Conservation (phyloP, 148 eudicot genomes). For the Agrostemma githago region DNA sequence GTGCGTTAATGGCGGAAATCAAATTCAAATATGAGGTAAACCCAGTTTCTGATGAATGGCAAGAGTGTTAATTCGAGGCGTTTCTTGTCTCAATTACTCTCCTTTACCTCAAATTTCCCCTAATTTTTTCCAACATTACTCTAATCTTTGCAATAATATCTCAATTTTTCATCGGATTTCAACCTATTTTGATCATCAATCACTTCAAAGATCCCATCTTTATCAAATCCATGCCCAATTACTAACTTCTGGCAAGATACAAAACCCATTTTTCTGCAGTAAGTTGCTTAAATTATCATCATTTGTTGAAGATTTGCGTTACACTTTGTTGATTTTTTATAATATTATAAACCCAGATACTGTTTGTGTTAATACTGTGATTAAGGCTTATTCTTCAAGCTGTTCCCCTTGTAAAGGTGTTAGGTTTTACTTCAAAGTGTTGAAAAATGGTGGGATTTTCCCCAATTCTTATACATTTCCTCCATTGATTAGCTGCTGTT, state of each 20-base stretch:
- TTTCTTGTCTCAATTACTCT: constrained; percentile 25
- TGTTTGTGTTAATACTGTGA: constrained; percentile 58
- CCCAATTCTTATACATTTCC: constrained; percentile 69
- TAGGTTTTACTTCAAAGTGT: constrained; percentile 48
- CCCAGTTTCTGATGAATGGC: constrained; percentile 49
- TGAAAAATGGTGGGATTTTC: constrained; percentile 39
- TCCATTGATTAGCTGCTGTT: constrained; percentile 59
- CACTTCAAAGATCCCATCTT: constrained; percentile 33
- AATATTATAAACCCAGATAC: constrained; percentile 36
- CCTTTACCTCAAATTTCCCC: constrained; percentile 19
- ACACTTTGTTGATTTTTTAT: constrained; percentile 41
- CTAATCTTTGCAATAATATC: constrained; percentile 12
- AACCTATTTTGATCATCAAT: constrained; percentile 27
- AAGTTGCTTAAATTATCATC: constrained; percentile 47
- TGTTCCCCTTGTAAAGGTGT: constrained; percentile 33
- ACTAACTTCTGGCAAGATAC: constrained; percentile 42
- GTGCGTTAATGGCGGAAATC: constrained; percentile 47
- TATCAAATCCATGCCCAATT: constrained; percentile 56
- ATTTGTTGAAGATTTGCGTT: constrained; percentile 37
- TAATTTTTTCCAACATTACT: constrained; percentile 7
- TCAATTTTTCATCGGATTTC: constrained; percentile 14
- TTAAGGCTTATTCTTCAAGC: constrained; percentile 55
- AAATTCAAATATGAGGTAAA: constrained; percentile 18
- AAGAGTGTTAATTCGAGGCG: constrained; percentile 33
- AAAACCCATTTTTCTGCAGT: constrained; percentile 50